Evolutionary conservation across 1,284 basidiomycete genomes (phyloP), one percentile per base, ranked within the genome.

Genomic region (Ceratobasidium sp.): DNA sequence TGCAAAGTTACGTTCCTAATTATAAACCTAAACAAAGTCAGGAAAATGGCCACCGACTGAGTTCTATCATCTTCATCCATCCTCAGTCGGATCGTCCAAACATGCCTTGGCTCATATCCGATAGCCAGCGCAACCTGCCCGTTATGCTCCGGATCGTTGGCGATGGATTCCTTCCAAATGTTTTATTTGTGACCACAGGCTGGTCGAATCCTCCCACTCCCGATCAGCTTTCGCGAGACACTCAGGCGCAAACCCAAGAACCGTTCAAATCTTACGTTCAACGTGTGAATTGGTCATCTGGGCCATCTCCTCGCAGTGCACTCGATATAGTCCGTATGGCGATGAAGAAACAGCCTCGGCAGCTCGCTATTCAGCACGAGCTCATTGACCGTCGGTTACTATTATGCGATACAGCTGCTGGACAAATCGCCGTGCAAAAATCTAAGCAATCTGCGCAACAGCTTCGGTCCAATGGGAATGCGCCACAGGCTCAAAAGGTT

Each of bases 221-320:
- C 11, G 60, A 63, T 3, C 60, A 63, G 14, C 27, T 48, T 6
- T 63, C 60, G 9, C 60, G 45, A n/a, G 60, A 63, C 8, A 24
- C n/a, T 2, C 60, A 63, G 22, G 41, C 41, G 44, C 14, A 7
- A 3, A 2, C 60, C 2, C 60, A 63, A 31, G 60, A 63, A 44
- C 60, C 60, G 1, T 63, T 63, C 31, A 41, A 44, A 15, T 27
- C 60, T 2, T 24, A 44, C 15, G 29, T 63, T 24, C 60, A 48
- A 27, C 60, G 60, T 14, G 44, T 63, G 7, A 63, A 48, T 45
- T 63, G 60, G 60, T 44, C 60, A 4, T 48, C 60, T 44, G 60
- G 60, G 8, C 60, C 60, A 29, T 63, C 60, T 17, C n/a, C 60
- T 1, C 60, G 48, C n/a, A 24, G 60, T 2, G 60, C 60, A 8